A percentile compares a stretch with the other conserved stretches of the same genome.
Conservation (phyloP, 2,329 filamentous ascomycete species). For the Aspergillus amoenus region DNA sequence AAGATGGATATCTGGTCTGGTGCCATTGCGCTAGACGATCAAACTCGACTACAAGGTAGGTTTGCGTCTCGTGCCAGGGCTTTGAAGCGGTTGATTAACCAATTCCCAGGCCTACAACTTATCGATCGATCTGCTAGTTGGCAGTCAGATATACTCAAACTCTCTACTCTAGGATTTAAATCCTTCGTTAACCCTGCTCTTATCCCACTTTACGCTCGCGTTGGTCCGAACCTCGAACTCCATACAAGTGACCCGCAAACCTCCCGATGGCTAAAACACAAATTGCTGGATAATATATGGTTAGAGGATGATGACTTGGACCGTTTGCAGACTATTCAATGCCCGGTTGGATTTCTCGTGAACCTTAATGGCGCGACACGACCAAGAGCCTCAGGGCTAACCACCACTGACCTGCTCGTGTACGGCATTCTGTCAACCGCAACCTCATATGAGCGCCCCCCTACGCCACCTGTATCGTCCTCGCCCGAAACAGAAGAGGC, state of each 20-base stretch:
- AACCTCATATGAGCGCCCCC: slow-evolving; percentile 28
- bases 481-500: slow-evolving; percentile 23
- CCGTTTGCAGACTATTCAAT: slow-evolving; percentile 32
- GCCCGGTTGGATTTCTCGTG: slow-evolving; percentile 40
- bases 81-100: slow-evolving; percentile 12
- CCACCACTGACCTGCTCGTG: slow-evolving; percentile 38
- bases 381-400: slow-evolving; percentile 17
- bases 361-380: slow-evolving; percentile 24
- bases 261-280: slow-evolving; percentile 40
- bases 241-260: slow-evolving; percentile 33
- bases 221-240: slow-evolving; percentile 41
- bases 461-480: slow-evolving; percentile 37
- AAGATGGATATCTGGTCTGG: slow-evolving; percentile 43
- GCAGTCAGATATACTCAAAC: slow-evolving; percentile 35
- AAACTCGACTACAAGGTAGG: slow-evolving; percentile 33
- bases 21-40: slow-evolving; percentile 27
- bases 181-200: slow-evolving; percentile 42
- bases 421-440: slow-evolving; percentile 39
- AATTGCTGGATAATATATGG: slow-evolving; percentile 36
- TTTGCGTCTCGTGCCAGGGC: not conserved
- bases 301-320: slow-evolving; percentile 33
- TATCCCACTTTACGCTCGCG: slow-evolving; percentile 42
- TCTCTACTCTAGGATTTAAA: slow-evolving; percentile 32
- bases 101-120: slow-evolving; percentile 32
- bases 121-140: slow-evolving; percentile 33